A percentile compares a stretch with the other conserved stretches of the same genome.
phyloP scores from a whole-genome alignment of 345 rosid genomes.

The Raphanus sativus region DNA sequence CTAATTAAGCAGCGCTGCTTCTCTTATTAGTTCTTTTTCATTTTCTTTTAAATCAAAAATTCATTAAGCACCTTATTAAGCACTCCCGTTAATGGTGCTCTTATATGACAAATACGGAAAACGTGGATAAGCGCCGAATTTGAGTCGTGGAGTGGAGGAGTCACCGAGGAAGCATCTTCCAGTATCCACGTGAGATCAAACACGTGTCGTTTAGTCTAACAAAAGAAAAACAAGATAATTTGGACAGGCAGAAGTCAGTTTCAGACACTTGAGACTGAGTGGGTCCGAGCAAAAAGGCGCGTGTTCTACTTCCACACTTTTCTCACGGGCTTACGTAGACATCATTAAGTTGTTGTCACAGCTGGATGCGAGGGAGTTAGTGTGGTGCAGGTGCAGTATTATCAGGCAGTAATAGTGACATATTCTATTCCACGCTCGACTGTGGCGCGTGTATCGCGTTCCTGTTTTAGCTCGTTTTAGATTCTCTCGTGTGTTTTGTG shows the following conservation, averaged over 20 bases:
- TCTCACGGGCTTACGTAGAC: conserved; percentile 34
- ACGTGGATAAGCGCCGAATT: conserved; percentile 39
- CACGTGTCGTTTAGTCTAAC: conserved; percentile 27
- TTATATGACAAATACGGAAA: background rate
- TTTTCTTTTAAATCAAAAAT: too few species aligned
- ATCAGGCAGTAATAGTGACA: background rate
- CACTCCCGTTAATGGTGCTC: too few species aligned
- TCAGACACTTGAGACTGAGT: conserved; percentile 3
- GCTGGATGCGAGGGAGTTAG: conserved; percentile 30
- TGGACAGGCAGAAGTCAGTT: conserved; percentile 21
- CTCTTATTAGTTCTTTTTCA: too few species aligned
- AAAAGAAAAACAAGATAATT: conserved; percentile 13
- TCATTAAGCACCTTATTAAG: too few species aligned
- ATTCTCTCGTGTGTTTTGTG: background rate
- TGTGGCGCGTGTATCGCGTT: background rate
- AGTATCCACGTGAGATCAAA: conserved; percentile 25
- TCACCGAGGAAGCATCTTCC: conserved; percentile 36
- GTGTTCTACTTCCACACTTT: conserved; percentile 11
- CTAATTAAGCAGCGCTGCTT: too few species aligned
- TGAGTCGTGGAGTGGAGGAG: conserved; percentile 38
- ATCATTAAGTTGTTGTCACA: conserved; percentile 25
- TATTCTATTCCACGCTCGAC: background rate
- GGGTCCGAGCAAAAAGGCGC: conserved; percentile 17
- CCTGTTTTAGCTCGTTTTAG: background rate
- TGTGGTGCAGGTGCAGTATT: background rate